phyloP scores from a whole-genome alignment of 768 basidiomycete genomes.

The Cystobasidiopsis lactophilus region DNA sequence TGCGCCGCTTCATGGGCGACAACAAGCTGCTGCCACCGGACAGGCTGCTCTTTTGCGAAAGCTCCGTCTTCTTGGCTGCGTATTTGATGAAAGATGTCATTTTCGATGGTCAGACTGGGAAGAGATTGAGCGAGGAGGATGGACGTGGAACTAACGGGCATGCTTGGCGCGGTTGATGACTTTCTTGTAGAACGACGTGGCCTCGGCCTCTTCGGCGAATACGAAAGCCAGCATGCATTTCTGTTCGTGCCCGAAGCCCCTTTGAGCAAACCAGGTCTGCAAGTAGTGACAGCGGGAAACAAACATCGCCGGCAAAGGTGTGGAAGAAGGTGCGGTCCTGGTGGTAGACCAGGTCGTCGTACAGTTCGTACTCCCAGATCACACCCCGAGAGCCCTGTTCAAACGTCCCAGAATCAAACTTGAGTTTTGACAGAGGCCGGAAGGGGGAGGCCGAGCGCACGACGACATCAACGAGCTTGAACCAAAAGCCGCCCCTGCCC shows the following conservation, averaged over 20 bases:
- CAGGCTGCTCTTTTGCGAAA: conserved; percentile 4
- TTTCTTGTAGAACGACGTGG: conserved; percentile 65
- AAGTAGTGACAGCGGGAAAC: conserved; percentile 23
- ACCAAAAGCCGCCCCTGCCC: conserved; percentile 34
- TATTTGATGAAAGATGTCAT: conserved; percentile 13
- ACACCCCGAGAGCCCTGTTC: conserved; percentile 55
- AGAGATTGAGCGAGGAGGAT: no score
- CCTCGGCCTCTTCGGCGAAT: conserved; percentile 68
- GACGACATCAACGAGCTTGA: conserved; percentile 59
- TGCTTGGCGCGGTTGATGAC: conserved; percentile 44
- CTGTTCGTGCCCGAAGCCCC: conserved; percentile 27
- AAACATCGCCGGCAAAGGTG: conserved; percentile 73
- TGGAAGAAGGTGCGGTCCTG: conserved; percentile 79
- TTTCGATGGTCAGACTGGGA: not conserved
- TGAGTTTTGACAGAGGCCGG: no score
- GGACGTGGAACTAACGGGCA: conserved; percentile 24
- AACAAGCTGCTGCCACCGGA: not conserved
- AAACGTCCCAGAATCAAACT: not conserved
- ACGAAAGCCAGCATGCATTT: conserved; percentile 78
- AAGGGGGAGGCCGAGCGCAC: conserved; percentile 17
- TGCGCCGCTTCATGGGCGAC: not conserved
- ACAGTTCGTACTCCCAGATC: conserved; percentile 83
- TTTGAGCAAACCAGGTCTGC: not conserved
- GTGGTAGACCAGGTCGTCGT: conserved; percentile 53
- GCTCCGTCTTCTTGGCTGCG: conserved; percentile 20